Base-by-base conservation (phyloP, 352 stramenopile genomes). In the Globisporangium ultimum region DNA sequence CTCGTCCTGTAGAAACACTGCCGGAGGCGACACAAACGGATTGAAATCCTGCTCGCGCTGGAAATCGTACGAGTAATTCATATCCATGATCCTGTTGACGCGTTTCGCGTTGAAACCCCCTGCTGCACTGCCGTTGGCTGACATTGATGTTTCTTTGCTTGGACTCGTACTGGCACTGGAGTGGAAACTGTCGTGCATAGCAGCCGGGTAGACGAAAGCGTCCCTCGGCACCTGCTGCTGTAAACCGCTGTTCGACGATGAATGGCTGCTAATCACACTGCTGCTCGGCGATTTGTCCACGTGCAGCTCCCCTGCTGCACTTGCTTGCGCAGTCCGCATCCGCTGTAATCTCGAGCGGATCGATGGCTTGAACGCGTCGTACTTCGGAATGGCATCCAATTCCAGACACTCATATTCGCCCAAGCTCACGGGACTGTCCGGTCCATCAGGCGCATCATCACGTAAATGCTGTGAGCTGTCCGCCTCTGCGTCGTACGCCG, bases 341-440 rank as follows among this genome's bases (percentile, higher is more conserved):
- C 46, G 56, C 48, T 48, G 56, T n/a, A 46, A 14, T 3, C 48
- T 24, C 21, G 47, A 55, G 22, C 47, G 56, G 21, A 62, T 50
- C 22, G 77, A 81, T 8, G 80, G 73, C 66, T 84, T 87, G 58
- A 88, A 89, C 0, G 78, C 80, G 3, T 77, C 73, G 61, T 89
- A 89, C 38, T 89, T 82, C 2, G 81, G 81, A 51, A 91, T 91
- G 10, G 81, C 82, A 24, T 86, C 73, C 50, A 88, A 76, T 4
- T 89, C 80, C 28, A 91, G 61, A 42, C 81, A 91, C 55, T 91
- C 81, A 46, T 88, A 91, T 32, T 87, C 81, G 10, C 66, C 66
- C 34, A 91, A 53, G 55, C 74, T 83, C 47, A 88, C 76, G 6
- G 74, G 74, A 55, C 72, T 88, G 34, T 81, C 70, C 2, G 68